Conservation (phyloP, 1,284 basidiomycete species). For the Cryptococcus amylolentus region DNA sequence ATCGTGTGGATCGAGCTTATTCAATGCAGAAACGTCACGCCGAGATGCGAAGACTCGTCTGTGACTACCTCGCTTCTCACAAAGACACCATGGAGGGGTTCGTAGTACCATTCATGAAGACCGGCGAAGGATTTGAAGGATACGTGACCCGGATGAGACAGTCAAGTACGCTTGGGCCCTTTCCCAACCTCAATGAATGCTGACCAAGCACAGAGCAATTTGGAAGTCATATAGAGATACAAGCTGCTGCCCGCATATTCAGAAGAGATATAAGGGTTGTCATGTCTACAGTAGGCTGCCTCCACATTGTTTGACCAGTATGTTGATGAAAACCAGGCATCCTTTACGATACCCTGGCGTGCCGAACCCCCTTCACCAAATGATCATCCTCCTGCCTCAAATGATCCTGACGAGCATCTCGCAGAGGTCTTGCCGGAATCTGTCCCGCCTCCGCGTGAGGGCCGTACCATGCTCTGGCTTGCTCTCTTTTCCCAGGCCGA, state of each 20-base stretch:
- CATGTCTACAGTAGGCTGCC: slow-evolving; percentile 30
- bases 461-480: slow-evolving; percentile 41
- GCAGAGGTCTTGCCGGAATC: slow-evolving; percentile 20
- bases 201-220: slow-evolving; percentile 27
- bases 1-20: not conserved
- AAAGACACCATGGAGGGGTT: slow-evolving; percentile 34
- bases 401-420: slow-evolving; percentile 12
- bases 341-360: slow-evolving; percentile 37
- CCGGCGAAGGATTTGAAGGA: slow-evolving; percentile 35
- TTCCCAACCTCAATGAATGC: not conserved
- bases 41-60: slow-evolving; percentile 38
- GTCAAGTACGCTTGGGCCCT: slow-evolving; percentile 20
- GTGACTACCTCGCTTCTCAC: slow-evolving; percentile 38
- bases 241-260: slow-evolving; percentile 40
- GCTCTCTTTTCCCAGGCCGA: slow-evolving; percentile 44
- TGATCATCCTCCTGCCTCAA: slow-evolving; percentile 10
- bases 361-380: slow-evolving; percentile 9
- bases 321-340: slow-evolving; percentile 23
- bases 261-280: slow-evolving; percentile 40
- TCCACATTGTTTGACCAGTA: not conserved
- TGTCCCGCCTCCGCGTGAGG: slow-evolving; percentile 25
- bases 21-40: slow-evolving; percentile 24
- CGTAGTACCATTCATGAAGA: slow-evolving; percentile 33
- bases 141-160: slow-evolving; percentile 42
- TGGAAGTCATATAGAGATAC: slow-evolving; percentile 42